Conservation (phyloP, 768 basidiomycete genomes). For the Pisolithus marmoratus region DNA sequence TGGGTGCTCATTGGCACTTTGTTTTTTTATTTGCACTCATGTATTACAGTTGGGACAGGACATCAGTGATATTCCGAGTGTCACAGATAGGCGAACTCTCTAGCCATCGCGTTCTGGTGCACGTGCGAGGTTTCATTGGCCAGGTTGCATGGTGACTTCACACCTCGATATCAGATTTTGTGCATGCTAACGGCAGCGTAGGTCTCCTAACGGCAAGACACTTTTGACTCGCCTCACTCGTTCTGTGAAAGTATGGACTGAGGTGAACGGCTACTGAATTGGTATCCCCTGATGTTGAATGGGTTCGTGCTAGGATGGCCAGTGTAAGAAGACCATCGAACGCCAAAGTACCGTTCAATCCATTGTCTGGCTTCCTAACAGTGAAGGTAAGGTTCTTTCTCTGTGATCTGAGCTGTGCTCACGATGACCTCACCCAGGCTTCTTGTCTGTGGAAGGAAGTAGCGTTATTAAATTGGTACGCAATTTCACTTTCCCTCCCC, state of each 20-base stretch:
- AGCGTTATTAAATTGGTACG: conserved; percentile 42
- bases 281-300: conserved; percentile 4
- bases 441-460: conserved; percentile 47
- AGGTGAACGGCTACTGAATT: conserved; percentile 25
- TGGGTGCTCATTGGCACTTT: conserved; percentile 12
- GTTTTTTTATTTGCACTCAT: conserved; percentile 6
- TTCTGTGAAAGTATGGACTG: conserved; percentile 48
- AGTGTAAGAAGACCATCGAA: conserved; percentile 46
- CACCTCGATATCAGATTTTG: background rate
- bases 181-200: conserved; percentile 12
- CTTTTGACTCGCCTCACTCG: conserved; percentile 45
- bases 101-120: conserved; percentile 44
- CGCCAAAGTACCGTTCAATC: conserved; percentile 41
- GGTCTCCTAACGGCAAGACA: conserved; percentile 42
- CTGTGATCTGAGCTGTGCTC: conserved; percentile 6
- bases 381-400: conserved; percentile 32
- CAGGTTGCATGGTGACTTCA: conserved; percentile 45
- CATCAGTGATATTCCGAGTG: conserved; percentile 45
- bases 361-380: conserved; percentile 47
- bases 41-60: conserved; percentile 41
- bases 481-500: conserved; percentile 1
- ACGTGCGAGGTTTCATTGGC: conserved; percentile 47
- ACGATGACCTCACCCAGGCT: conserved; percentile 29
- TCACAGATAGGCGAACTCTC: conserved; percentile 35
- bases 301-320: conserved; percentile 35